Conservation (phyloP, 306 rosid species). For the Hippophae gyantsensis region DNA sequence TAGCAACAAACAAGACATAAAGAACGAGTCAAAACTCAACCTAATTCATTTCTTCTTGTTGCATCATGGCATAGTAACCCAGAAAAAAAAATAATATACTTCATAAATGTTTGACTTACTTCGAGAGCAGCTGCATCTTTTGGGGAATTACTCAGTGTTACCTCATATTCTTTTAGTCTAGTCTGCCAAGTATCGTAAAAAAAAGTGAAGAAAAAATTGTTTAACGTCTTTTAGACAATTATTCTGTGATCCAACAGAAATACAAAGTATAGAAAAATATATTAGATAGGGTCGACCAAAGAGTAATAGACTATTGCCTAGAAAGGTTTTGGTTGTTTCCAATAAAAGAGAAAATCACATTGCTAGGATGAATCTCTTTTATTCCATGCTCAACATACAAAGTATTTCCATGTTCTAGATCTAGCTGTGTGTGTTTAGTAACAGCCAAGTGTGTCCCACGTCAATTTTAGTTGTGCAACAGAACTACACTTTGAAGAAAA, state of each 20-base stretch:
- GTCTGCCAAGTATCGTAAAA: constrained; percentile 44
- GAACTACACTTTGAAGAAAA: background rate
- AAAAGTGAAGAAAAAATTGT: background rate
- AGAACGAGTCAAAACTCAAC: background rate
- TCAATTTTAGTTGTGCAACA: background rate
- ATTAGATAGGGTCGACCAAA: too few species aligned
- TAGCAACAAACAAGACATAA: too few species aligned
- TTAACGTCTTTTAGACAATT: background rate
- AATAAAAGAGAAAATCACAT: too few species aligned
- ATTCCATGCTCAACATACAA: background rate
- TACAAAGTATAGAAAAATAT: background rate
- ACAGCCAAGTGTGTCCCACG: background rate
- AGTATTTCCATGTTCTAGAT: background rate
- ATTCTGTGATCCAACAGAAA: constrained; percentile 5
- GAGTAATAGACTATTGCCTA: too few species aligned
- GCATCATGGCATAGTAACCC: constrained; percentile 19
- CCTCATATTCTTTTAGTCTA: constrained; percentile 68
- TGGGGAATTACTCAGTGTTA: constrained; percentile 51
- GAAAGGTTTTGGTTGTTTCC: too few species aligned
- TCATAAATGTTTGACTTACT: constrained; percentile 40
- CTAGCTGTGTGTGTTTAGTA: background rate
- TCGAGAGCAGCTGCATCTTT: constrained; percentile 75
- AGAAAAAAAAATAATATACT: constrained; percentile 16
- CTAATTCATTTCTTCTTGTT: background rate
- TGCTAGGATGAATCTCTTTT: too few species aligned